Base-by-base conservation (phyloP, 2,329 filamentous ascomycete species). In the Orbilia javanica region DNA sequence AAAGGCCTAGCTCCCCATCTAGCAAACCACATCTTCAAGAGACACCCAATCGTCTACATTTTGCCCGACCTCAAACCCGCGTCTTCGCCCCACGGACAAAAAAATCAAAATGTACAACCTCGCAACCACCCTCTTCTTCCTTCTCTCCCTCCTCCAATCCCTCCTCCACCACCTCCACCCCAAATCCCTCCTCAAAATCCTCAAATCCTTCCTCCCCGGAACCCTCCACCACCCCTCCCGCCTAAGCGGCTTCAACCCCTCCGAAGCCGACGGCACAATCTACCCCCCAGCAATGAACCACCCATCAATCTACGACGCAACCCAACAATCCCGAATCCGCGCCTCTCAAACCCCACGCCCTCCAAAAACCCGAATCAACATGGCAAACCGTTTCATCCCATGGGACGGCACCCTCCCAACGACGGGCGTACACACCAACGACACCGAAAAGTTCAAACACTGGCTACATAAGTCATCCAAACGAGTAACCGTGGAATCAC, bases 401-500 rank as follows among this genome's bases (percentile, higher is more conserved):
- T 73, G 60, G 69, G 60, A 73, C 10, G 69, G 69, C 1, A 36
- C 60, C 5, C 46, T 73, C 13, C 69, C 69, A 1, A 39, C 52
- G 11, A 6, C 18, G 2, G 13, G 18, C 29, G 8, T 60, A 39
- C 29, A 55, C 2, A 2, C 4, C 20, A 15, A n/a, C 13, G 25
- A 48, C 15, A 8, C 31, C 4, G 13, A 1, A 13, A 27, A 42
- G 7, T 13, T 36, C 8, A 46, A 36, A 39, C 42, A 66, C 50
- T 70, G 65, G 67, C 53, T 78, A 0, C 67, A 68, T 27, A 53
- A 25, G 13, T 65, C 39, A 18, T 18, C 6, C 7, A 1, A 42
- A 7, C 52, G 55, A 0, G 31, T 52, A 0, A 11, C 29, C 0
- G 7, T 68, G 10, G 3, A 29, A 11, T 13, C 39, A 1, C 67